Percentiles rank a stretch among this genome's conserved stretches.
These are phyloP conservation scores for Catunica adiposa DNA, from an alignment of 2,329 filamentous ascomycete species.

Conservation along the genomic window DNA sequence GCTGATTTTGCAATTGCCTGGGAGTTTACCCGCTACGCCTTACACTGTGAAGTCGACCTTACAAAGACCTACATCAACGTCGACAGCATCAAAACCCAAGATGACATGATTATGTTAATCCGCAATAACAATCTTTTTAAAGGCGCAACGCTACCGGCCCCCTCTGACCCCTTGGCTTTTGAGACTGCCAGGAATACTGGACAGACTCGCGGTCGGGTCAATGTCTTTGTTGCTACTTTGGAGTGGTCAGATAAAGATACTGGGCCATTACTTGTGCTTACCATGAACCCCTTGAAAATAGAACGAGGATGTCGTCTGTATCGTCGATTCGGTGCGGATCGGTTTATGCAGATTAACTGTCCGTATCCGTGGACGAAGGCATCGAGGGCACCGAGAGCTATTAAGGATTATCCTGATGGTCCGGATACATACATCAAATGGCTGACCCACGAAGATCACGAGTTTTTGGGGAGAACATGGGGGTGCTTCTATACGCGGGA, in stretches of 20 bases:
- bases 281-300: slow-evolving; percentile 31
- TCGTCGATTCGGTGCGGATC: slow-evolving; percentile 40
- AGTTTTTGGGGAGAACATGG: slow-evolving; percentile 32
- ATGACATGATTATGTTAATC: slow-evolving; percentile 18
- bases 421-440: slow-evolving; percentile 23
- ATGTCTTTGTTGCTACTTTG: slow-evolving; percentile 30
- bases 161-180: slow-evolving; percentile 30
- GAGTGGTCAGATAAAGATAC: slow-evolving; percentile 21
- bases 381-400: slow-evolving; percentile 19
- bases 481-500: slow-evolving; percentile 29
- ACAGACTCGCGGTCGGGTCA: slow-evolving; percentile 21
- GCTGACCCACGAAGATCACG: slow-evolving; percentile 25
- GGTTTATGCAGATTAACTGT: slow-evolving; percentile 39
- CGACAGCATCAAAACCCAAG: background rate
- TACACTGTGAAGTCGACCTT: slow-evolving; percentile 29
- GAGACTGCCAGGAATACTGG: slow-evolving; percentile 25
- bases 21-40: slow-evolving; percentile 34
- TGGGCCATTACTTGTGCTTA: slow-evolving; percentile 29
- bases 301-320: slow-evolving; percentile 34
- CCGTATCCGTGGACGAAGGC: slow-evolving; percentile 26
- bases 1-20: slow-evolving; percentile 35
- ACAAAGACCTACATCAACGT: slow-evolving; percentile 14
- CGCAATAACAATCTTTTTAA: slow-evolving; percentile 24
- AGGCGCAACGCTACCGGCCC: slow-evolving; percentile 30
- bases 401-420: slow-evolving; percentile 15